These are phyloP conservation scores for Hypomyces perniciosus DNA, from an alignment of 2,329 filamentous ascomycete species.

Conservation along the genomic window DNA sequence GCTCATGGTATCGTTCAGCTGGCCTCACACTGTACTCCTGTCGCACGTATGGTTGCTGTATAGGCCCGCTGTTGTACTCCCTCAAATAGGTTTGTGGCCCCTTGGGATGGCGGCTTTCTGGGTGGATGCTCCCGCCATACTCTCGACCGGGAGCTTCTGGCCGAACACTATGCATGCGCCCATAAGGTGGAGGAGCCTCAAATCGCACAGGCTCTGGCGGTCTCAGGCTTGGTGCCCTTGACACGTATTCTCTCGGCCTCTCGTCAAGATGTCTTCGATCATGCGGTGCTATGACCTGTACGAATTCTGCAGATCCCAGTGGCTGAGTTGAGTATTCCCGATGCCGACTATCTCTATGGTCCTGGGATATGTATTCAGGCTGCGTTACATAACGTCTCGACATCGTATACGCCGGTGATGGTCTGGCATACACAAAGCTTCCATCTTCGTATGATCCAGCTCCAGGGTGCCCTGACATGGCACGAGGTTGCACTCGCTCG, in stretches of 20 bases:
- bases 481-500: conserved; percentile 53
- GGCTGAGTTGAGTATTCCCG: conserved; percentile 53
- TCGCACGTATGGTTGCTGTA: conserved; percentile 21
- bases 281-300: conserved; percentile 39
- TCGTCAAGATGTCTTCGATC: conserved; percentile 41
- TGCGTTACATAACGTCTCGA: conserved; percentile 56
- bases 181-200: conserved; percentile 36
- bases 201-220: conserved; percentile 43
- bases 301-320: conserved; percentile 39
- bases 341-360: conserved; percentile 48
- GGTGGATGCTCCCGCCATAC: conserved; percentile 23
- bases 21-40: conserved; percentile 37
- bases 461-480: conserved; percentile 44
- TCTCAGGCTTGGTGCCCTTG: conserved; percentile 53
- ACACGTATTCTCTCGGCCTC: conserved; percentile 45
- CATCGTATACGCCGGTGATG: conserved; percentile 45
- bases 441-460: conserved; percentile 45
- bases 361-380: conserved; percentile 50
- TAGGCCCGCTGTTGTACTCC: conserved; percentile 23
- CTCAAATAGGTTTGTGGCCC: conserved; percentile 27
- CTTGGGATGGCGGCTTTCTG: conserved; percentile 23
- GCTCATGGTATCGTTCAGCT: conserved; percentile 39
- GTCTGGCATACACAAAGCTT: conserved; percentile 42
- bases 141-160: conserved; percentile 28
- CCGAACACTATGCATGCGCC: conserved; percentile 38